These are phyloP conservation scores for Physaria fendleri DNA, from an alignment of 345 rosid genomes.

Conservation along the genomic window DNA sequence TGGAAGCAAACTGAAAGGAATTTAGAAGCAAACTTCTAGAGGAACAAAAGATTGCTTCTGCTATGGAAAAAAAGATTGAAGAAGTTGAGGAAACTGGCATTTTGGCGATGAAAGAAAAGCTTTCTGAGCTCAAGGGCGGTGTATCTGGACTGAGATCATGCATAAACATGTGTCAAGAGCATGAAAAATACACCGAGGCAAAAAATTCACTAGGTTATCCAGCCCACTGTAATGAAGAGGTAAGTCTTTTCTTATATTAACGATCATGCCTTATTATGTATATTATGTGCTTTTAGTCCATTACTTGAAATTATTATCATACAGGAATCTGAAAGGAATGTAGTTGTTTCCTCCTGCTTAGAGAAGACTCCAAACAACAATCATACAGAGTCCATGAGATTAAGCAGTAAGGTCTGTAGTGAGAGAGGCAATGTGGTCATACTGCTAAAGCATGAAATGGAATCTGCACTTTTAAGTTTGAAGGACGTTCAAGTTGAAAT, in stretches of 20 bases:
- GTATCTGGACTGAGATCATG: slow-evolving; percentile 53
- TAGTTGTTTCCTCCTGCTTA: slow-evolving; percentile 26
- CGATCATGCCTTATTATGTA: slow-evolving; percentile 4
- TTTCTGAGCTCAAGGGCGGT: slow-evolving; percentile 55
- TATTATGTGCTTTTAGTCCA: background rate
- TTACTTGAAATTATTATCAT: background rate
- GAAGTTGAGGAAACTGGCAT: slow-evolving; percentile 52
- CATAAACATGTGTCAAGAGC: slow-evolving; percentile 37
- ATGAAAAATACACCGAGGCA: slow-evolving; percentile 28
- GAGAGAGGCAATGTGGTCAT: slow-evolving; percentile 50
- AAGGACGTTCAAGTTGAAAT: slow-evolving; percentile 66
- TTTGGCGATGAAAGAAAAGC: slow-evolving; percentile 46
- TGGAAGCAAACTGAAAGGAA: slow-evolving; percentile 40
- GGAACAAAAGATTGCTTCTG: slow-evolving; percentile 42
- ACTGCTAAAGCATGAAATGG: slow-evolving; percentile 70
- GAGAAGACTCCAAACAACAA: slow-evolving; percentile 30
- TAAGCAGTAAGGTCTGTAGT: slow-evolving; percentile 20
- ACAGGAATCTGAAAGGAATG: slow-evolving; percentile 32
- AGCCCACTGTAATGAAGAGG: slow-evolving; percentile 32
- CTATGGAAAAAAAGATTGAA: slow-evolving; percentile 48
- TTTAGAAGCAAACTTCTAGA: slow-evolving; percentile 42
- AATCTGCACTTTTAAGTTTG: slow-evolving; percentile 66
- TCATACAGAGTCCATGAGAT: slow-evolving; percentile 20
- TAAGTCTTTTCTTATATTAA: slow-evolving; percentile 21
- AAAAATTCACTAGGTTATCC: slow-evolving; percentile 26